phyloP scores from a whole-genome alignment of 2,329 filamentous ascomycete genomes.

The Paecilomyces sp. region DNA sequence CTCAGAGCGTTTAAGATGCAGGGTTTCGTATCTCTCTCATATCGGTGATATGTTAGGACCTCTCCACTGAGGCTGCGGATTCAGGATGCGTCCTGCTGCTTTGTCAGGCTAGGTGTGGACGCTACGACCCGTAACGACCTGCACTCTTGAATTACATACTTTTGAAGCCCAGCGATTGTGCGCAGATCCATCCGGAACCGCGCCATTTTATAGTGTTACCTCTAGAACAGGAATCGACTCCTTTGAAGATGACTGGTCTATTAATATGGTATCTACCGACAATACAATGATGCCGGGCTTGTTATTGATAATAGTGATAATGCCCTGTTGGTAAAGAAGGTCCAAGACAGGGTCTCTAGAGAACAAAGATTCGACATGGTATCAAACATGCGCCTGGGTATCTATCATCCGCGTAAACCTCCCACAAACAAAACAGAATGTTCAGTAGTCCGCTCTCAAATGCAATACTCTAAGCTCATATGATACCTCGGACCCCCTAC shows the following conservation, averaged over 20 bases:
- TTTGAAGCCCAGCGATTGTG: background rate
- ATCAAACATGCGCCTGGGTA: background rate
- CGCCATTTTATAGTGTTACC: background rate
- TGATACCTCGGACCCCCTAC: background rate
- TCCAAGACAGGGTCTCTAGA: background rate
- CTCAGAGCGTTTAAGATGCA: slow-evolving; percentile 25
- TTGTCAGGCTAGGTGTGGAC: background rate
- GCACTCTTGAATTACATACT: background rate
- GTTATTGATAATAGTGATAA: background rate
- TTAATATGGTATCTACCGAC: background rate
- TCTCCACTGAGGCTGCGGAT: background rate
- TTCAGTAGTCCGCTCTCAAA: background rate
- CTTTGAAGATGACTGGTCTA: background rate
- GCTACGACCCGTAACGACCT: background rate
- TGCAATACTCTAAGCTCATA: background rate
- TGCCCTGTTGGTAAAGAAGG: background rate
- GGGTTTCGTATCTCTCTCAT: background rate
- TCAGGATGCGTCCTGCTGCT: background rate
- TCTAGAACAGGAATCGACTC: background rate
- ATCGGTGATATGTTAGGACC: background rate
- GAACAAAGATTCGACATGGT: background rate
- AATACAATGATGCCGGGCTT: background rate
- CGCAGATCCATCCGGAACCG: background rate
- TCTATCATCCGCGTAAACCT: background rate
- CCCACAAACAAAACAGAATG: background rate